Evolutionary conservation across 1,139 yeast species (phyloP), one percentile per base, ranked within the genome.

Genomic region (Diutina pseudorugosa): DNA sequence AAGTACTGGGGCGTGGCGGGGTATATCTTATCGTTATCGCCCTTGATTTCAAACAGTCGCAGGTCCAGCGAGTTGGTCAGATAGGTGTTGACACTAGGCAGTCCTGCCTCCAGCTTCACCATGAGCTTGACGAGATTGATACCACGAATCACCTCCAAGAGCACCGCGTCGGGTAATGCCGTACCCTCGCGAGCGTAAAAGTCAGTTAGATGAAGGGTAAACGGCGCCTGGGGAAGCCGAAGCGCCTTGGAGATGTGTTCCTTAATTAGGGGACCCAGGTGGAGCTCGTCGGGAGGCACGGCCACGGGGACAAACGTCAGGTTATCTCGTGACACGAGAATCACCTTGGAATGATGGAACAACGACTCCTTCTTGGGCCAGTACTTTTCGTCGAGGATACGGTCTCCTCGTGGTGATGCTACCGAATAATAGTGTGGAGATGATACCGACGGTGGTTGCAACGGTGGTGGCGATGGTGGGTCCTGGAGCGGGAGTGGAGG

Each of bases 181-280:
- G 72, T 78, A 4, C 96, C 96, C 49, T 80, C 79, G 3, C 71
- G 72, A 51, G 82, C 74, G 16, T 81, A 80, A 62, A 83, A 81
- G 50, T 89, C 95, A 0, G 95, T 86, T 57, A 89, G 66, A 60
- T 84, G 90, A 50, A 83, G 71, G 0, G 81, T 66, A 36, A 79
- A 67, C 65, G 12, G 72, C 69, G 6, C 70, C 7, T 69, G 75
- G 5, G n/a, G 30, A 16, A 25, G n/a, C 4, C 18, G 30, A 21
- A 82, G 62, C 3, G 68, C 68, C 1, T 67, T 63, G 1, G 73
- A 65, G 14, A 83, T 56, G 6, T 62, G 57, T 1, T 63, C 67
- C 55, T 72, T 75, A 41, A 80, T 50, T 2, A 27, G 51, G 2
- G 51, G 50, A 1, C 57, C 50, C 36, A 62, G 62, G 9, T 19